Conservation (phyloP, 2,329 filamentous ascomycete genomes). For the Conoideocrella luteorostrata region DNA sequence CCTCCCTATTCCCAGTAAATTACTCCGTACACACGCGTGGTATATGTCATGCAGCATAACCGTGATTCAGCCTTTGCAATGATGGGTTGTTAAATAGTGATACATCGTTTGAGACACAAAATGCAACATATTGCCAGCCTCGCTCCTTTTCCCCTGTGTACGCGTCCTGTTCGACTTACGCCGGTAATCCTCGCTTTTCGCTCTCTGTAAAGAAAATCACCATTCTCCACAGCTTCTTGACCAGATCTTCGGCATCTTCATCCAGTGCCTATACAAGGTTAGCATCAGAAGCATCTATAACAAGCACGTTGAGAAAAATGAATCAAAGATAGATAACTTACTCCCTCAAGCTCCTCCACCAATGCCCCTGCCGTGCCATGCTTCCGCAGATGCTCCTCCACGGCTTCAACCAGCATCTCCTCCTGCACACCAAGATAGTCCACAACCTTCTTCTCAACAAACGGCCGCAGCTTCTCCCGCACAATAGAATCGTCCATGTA, state of each 20-base stretch:
- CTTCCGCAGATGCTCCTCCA: conserved; percentile 77
- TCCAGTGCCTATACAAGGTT: conserved; percentile 63
- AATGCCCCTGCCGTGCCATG: conserved; percentile 70
- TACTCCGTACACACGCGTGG: not conserved
- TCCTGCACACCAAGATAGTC: conserved; percentile 96
- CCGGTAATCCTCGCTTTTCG: conserved; percentile 78
- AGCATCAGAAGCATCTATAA: conserved; percentile 15
- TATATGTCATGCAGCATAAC: not conserved
- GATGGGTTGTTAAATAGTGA: not conserved
- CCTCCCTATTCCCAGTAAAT: conserved; percentile 1
- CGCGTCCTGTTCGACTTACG: conserved; percentile 3
- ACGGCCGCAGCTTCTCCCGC: conserved; percentile 80
- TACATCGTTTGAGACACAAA: not conserved
- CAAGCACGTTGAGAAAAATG: not conserved
- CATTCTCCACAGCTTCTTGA: conserved; percentile 98
- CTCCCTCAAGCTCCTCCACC: conserved; percentile 77
- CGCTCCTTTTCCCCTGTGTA: not conserved
- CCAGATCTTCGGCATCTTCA: conserved; percentile 87
- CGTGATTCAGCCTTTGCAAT: not conserved
- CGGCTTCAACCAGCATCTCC: conserved; percentile 87
- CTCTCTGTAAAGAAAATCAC: conserved; percentile 96
- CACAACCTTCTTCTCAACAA: conserved; percentile 97
- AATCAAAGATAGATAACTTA: conserved; percentile 39
- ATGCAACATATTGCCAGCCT: not conserved
- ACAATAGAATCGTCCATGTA: conserved; percentile 77